Percentiles rank a stretch among this genome's conserved stretches.
phyloP scores from a whole-genome alignment of 177 flowering plant species.

The Tripterygium wilfordii region DNA sequence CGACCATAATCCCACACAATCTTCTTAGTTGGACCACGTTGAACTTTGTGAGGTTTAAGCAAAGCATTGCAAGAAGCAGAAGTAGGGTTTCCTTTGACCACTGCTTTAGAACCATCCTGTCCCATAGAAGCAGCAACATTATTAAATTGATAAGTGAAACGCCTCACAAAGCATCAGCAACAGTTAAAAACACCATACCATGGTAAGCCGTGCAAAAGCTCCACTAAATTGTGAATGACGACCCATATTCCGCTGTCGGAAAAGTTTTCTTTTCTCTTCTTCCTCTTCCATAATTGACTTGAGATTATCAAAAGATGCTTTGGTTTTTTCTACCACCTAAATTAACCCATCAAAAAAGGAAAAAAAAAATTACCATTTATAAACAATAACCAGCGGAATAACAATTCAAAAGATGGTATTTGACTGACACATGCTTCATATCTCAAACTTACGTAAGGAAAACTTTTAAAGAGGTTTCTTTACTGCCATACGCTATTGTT shows the following conservation, averaged over 20 bases:
- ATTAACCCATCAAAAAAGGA: slow-evolving; percentile 1
- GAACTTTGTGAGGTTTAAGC: slow-evolving; percentile 42
- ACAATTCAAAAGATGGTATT: too few relatives aligned
- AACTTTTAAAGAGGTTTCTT: too few relatives aligned
- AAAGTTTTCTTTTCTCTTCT: slow-evolving; percentile 47
- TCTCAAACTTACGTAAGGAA: too few relatives aligned
- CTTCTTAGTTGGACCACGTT: slow-evolving; percentile 56
- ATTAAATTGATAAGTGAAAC: not conserved
- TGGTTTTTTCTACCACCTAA: slow-evolving; percentile 37
- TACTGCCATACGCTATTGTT: too few relatives aligned
- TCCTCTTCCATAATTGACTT: slow-evolving; percentile 75
- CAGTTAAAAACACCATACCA: slow-evolving; percentile 44
- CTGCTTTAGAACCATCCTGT: slow-evolving; percentile 92
- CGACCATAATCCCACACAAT: slow-evolving; percentile 53
- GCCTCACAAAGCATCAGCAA: slow-evolving; percentile 1
- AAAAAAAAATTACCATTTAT: too few relatives aligned
- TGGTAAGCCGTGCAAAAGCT: slow-evolving; percentile 60
- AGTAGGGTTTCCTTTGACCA: slow-evolving; percentile 66
- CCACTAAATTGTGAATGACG: slow-evolving; percentile 77
- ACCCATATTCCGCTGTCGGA: slow-evolving; percentile 35
- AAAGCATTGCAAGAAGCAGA: slow-evolving; percentile 30
- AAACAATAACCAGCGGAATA: too few relatives aligned
- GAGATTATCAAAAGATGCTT: slow-evolving; percentile 49
- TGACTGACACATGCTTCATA: too few relatives aligned
- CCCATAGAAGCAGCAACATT: slow-evolving; percentile 6